Base-by-base conservation (phyloP, 306 rosid species). In the Sophora flavescens region DNA sequence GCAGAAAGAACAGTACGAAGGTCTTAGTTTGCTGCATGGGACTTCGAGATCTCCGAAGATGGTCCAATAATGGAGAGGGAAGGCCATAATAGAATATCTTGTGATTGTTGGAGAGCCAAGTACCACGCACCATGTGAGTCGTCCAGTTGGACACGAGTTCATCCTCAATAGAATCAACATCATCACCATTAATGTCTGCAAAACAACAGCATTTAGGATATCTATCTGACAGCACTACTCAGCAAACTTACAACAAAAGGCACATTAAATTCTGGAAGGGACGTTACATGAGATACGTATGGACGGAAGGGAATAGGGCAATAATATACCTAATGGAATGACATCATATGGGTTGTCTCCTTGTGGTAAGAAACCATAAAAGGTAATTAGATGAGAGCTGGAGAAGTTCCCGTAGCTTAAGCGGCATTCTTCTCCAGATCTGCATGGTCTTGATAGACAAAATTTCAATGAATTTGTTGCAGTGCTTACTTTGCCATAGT, bases 61-160 rank as follows among this genome's bases (percentile, higher is more conserved):
- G 72, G 75, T 95, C 88, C 92, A 95, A 68, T 48, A 95, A 86
- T 18, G 87, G 93, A 28, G 90, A 80, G 67, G 97, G 97, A 70
- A 95, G 87, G 74, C 96, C 90, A 48, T 92, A 90, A 62, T 84
- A 69, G 81, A 92, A 89, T 60, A 86, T 51, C 57, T 51, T 14
- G 69, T 76, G 82, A 78, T 92, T 84, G 14, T 83, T 76, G 50
- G 96, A 90, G 78, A 88, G 85, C 93, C 92, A 92, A 39, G 98
- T 92, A 81, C 91, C 93, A 80, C 91, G 85, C 78, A 89, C 89
- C 98, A 95, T 90, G 88, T 92, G 97, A 79, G 54, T 73, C 8
- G 75, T 71, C 85, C 79, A 70, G 76, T 63, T 70, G 44, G 87
- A 79, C 57, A 47, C 39, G 51, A 77, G 52, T 70, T 48, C 54